A percentile compares a stretch with the other conserved stretches of the same genome.
These are phyloP conservation scores for Syzygium oleosum DNA, from an alignment of 345 rosid genomes.

Conservation along the genomic window DNA sequence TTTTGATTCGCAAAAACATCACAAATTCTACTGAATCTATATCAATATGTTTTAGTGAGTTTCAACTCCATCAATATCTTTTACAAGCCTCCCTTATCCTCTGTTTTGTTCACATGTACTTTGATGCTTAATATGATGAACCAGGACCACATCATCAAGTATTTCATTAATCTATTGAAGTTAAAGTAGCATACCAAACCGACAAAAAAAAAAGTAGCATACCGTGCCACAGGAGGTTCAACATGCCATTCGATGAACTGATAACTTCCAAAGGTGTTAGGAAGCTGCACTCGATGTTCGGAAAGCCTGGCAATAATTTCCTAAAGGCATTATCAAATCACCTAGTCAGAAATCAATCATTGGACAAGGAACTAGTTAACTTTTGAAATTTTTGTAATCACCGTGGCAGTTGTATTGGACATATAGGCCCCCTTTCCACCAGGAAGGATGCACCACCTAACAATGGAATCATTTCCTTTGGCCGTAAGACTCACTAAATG, in stretches of 20 bases:
- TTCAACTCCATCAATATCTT: background rate
- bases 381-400: slow-evolving; percentile 10
- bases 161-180: background rate
- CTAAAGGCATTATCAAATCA: slow-evolving; percentile 17
- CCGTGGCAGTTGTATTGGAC: slow-evolving; percentile 58
- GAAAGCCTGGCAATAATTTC: slow-evolving; percentile 52
- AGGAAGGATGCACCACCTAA: slow-evolving; percentile 55
- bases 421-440: slow-evolving; percentile 35
- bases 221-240: slow-evolving; percentile 43
- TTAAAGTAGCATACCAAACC: slow-evolving; percentile 22
- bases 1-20: background rate
- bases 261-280: slow-evolving; percentile 55
- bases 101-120: background rate
- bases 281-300: slow-evolving; percentile 59
- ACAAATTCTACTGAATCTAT: background rate
- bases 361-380: background rate
- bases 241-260: slow-evolving; percentile 53
- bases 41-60: background rate
- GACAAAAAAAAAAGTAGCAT: background rate
- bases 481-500: slow-evolving; percentile 40
- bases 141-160: background rate
- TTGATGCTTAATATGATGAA: background rate
- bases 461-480: slow-evolving; percentile 46
- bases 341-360: background rate
- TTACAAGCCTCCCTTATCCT: background rate